phyloP scores from a whole-genome alignment of 805 yeast species.

The Cyberlindnera saturnus region DNA sequence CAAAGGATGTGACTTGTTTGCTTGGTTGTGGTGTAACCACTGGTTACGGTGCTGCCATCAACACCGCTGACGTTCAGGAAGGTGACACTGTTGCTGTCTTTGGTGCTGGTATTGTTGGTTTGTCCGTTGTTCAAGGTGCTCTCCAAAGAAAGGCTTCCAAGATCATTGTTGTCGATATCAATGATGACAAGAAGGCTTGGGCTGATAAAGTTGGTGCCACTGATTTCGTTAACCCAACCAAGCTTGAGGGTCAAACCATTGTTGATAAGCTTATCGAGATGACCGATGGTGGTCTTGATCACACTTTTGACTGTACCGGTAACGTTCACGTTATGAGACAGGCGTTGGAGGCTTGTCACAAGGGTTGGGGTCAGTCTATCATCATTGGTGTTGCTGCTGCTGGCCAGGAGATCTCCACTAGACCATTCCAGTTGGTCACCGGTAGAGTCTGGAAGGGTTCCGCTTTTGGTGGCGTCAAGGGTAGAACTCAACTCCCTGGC shows the following conservation, averaged over 20 bases:
- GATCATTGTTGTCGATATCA: conserved; percentile 83
- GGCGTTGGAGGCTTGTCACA: conserved; percentile 95
- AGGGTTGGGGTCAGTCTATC: conserved; percentile 97
- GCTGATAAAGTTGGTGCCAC: conserved; percentile 91
- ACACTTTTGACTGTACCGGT: conserved; percentile 97
- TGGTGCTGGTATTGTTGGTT: conserved; percentile 97
- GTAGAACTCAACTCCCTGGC: conserved; percentile 91
- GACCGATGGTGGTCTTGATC: conserved; percentile 97
- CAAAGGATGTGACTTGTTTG: conserved; percentile 80
- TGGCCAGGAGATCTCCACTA: conserved; percentile 91
- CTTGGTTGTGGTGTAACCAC: conserved; percentile 99
- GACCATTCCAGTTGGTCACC: conserved; percentile 98
- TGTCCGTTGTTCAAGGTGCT: conserved; percentile 96
- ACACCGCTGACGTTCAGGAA: conserved; percentile 82
- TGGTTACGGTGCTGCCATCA: conserved; percentile 95
- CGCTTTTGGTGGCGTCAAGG: conserved; percentile 99
- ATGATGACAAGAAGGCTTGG: conserved; percentile 80
- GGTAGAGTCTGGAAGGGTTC: conserved; percentile 99
- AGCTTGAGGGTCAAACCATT: conserved; percentile 66
- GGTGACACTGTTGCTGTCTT: conserved; percentile 95
- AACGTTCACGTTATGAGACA: conserved; percentile 91
- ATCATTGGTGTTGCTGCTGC: conserved; percentile 98
- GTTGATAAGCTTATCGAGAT: conserved; percentile 78
- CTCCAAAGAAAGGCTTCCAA: conserved; percentile 71
- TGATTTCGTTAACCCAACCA: conserved; percentile 82